Evolutionary conservation across 441 rosid species (phyloP).

Genomic region (Euphorbia celastroides): DNA sequence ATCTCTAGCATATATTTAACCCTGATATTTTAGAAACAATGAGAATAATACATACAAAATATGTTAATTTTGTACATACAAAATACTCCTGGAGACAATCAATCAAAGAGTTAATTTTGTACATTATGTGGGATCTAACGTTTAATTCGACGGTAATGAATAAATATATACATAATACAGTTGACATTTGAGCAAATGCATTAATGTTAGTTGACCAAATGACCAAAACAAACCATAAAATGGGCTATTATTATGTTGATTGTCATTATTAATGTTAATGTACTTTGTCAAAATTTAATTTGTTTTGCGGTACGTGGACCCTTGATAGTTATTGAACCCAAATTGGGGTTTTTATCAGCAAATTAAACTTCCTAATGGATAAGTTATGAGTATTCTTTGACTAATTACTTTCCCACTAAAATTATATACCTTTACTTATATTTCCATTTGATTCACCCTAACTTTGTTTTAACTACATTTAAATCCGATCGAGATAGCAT

Average conservation of each 20-base stretch:
- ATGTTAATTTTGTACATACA: no score
- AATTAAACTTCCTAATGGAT: conserved; percentile 3
- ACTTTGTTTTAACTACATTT: no score
- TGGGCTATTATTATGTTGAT: neutral
- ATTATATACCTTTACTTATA: no score
- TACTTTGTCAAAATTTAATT: neutral
- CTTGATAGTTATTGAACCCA: neutral
- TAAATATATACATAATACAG: no score
- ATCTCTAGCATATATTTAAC: no score
- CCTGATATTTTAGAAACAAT: no score
- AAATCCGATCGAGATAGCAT: no score
- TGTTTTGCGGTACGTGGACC: conserved; percentile 1
- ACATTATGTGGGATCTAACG: conserved; percentile 7
- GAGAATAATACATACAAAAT: no score
- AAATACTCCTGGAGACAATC: no score
- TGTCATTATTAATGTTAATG: neutral
- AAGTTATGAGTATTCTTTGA: neutral
- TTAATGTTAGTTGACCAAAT: conserved; percentile 8
- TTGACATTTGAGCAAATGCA: conserved; percentile 3
- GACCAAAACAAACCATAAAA: neutral
- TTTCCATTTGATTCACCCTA: no score
- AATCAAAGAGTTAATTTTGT: neutral
- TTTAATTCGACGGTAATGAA: conserved; percentile 16
- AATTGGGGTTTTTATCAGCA: conserved; percentile 4
- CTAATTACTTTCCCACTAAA: no score